A percentile compares a stretch with the other conserved stretches of the same genome.
Conservation (phyloP, 306 rosid species). For the Nissolia schottii region DNA sequence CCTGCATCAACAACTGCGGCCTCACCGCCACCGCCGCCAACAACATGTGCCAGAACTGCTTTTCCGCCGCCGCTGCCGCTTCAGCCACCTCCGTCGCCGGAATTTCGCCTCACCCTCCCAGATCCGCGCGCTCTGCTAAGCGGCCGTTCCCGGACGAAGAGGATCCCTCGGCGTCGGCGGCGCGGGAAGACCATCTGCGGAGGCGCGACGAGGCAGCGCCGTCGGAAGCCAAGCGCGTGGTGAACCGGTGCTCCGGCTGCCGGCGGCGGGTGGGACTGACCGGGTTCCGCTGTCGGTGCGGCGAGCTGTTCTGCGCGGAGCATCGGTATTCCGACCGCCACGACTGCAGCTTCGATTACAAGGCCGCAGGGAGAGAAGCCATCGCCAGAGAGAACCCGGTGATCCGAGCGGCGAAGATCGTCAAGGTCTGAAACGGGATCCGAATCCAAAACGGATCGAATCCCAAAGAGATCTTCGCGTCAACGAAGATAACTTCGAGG, state of each 20-base stretch:
- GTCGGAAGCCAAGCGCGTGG: constrained; percentile 47
- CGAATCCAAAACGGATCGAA: background rate
- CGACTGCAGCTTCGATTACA: constrained; percentile 87
- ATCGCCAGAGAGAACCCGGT: constrained; percentile 96
- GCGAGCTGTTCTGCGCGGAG: constrained; percentile 79
- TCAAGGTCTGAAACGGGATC: constrained; percentile 59
- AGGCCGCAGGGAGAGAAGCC: constrained; percentile 78
- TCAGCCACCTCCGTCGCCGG: constrained; percentile 21
- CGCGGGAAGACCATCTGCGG: background rate
- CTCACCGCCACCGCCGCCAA: constrained; percentile 71
- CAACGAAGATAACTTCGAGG: background rate
- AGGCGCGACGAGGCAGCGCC: constrained; percentile 29
- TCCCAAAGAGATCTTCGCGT: background rate
- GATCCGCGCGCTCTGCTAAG: constrained; percentile 44
- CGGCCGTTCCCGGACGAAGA: constrained; percentile 13
- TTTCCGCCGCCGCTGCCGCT: constrained; percentile 46
- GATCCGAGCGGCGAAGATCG: constrained; percentile 78
- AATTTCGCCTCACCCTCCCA: constrained; percentile 18
- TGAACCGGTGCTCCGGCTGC: constrained; percentile 86
- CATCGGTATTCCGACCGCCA: constrained; percentile 97
- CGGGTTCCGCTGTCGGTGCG: constrained; percentile 93
- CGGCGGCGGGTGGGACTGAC: constrained; percentile 75
- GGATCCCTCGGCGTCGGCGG: background rate
- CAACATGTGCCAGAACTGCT: constrained; percentile 93
- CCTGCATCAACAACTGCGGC: constrained; percentile 87